A percentile compares a stretch with the other conserved stretches of the same genome.
Evolutionary conservation across 192 early-diverging fungal species (phyloP).

Genomic region (Coemansia sp.): DNA sequence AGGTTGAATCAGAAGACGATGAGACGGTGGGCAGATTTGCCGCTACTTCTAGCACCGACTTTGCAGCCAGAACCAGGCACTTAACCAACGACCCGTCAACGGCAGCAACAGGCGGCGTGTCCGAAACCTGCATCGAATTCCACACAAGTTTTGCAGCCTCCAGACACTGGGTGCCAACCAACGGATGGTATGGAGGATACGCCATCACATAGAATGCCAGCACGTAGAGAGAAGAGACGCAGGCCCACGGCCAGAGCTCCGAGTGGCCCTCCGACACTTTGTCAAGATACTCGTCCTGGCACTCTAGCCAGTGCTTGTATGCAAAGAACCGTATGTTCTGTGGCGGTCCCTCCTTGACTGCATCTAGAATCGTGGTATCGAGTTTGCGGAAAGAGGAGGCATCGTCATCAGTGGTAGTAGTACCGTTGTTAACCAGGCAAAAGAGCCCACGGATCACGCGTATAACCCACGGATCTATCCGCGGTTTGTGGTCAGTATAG

Average conservation of each 20-base stretch:
- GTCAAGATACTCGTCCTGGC: constrained; percentile 49
- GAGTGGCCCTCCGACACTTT: constrained; percentile 2
- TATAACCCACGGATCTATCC: constrained; percentile 24
- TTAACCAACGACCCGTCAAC: neutral
- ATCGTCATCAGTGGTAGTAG: neutral
- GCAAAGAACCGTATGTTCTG: constrained; percentile 40
- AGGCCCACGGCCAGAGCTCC: constrained; percentile 16
- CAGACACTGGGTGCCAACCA: constrained; percentile 42
- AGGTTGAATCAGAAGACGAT: neutral
- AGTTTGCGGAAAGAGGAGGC: neutral
- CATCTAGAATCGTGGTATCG: constrained; percentile 5
- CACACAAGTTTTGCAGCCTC: constrained; percentile 28
- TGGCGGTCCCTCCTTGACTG: neutral
- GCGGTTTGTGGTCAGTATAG: constrained; percentile 11
- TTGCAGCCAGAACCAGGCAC: constrained; percentile 2
- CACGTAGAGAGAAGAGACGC: constrained; percentile 31
- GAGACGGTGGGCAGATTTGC: neutral
- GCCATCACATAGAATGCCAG: constrained; percentile 37
- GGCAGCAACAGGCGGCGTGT: neutral
- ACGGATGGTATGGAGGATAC: constrained; percentile 23
- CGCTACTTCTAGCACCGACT: neutral
- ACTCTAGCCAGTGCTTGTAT: constrained; percentile 46
- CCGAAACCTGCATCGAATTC: constrained; percentile 16
- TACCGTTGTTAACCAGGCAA: neutral
- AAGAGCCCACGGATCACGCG: constrained; percentile 2